A percentile compares a stretch with the other conserved stretches of the same genome.
phyloP scores from a whole-genome alignment of 768 basidiomycete species.

The Cystoderma amianthinum region DNA sequence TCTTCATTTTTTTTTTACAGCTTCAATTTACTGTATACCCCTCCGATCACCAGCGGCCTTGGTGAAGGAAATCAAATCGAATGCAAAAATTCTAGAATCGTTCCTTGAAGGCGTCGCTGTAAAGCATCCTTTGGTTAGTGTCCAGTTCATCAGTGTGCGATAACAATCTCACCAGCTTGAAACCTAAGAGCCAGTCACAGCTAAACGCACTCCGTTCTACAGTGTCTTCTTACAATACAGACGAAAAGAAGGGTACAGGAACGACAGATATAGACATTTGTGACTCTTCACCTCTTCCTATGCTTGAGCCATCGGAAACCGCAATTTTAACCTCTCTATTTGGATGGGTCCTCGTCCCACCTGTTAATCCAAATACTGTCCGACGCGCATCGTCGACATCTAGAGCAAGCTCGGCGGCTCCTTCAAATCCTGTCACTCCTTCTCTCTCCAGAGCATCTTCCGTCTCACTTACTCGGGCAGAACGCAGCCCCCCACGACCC shows the following conservation, averaged over 20 bases:
- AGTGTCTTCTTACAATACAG: constrained; percentile 28
- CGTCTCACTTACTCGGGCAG: constrained; percentile 12
- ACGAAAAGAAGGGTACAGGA: neutral
- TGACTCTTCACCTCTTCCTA: constrained; percentile 1
- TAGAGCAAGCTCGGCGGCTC: constrained; percentile 20
- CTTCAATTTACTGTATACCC: constrained; percentile 70
- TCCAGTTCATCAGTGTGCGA: constrained; percentile 1
- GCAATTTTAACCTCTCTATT: constrained; percentile 41
- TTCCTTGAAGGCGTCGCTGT: constrained; percentile 47
- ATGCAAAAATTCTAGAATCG: constrained; percentile 46
- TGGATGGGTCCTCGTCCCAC: constrained; percentile 41
- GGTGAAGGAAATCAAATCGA: constrained; percentile 51
- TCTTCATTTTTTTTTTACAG: constrained; percentile 17
- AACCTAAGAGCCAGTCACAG: constrained; percentile 48
- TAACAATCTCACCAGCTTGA: constrained; percentile 3
- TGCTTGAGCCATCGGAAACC: constrained; percentile 28
- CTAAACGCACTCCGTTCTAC: constrained; percentile 43
- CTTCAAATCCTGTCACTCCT: constrained; percentile 21
- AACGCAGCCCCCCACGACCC: constrained; percentile 6
- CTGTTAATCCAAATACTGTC: constrained; percentile 19
- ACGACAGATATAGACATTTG: neutral
- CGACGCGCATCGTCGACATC: constrained; percentile 20
- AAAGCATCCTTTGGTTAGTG: constrained; percentile 67
- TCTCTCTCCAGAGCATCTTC: constrained; percentile 28
- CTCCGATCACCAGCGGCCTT: constrained; percentile 59